These are phyloP conservation scores for Candida tetrigidarum DNA, from an alignment of 1,139 yeast species.

Conservation along the genomic window DNA sequence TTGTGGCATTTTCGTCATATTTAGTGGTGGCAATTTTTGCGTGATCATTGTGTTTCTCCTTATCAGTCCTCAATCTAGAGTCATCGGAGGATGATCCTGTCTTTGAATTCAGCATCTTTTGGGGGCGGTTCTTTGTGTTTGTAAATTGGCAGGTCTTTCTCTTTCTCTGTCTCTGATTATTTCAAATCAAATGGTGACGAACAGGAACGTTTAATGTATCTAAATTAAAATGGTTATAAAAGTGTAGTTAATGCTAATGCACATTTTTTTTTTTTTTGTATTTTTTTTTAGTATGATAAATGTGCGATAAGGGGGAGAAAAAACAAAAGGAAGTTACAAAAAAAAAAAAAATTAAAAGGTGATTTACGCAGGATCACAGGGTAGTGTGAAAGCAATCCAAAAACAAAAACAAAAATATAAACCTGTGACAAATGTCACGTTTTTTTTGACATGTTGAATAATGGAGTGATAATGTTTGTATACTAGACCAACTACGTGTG, in stretches of 20 bases:
- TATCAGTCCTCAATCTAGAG: neutral
- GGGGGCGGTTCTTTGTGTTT: neutral
- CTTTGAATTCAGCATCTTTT: neutral
- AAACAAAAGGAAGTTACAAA: neutral
- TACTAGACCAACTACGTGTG: too few relatives aligned
- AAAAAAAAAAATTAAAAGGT: too few relatives aligned
- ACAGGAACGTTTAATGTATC: slow-evolving; percentile 28
- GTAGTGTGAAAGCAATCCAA: neutral
- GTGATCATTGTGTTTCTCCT: neutral
- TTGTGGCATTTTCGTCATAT: neutral
- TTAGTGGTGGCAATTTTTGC: slow-evolving; percentile 5
- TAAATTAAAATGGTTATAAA: too few relatives aligned
- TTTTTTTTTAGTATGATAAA: slow-evolving; percentile 4
- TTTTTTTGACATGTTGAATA: neutral
- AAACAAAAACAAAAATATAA: neutral
- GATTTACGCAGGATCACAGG: neutral
- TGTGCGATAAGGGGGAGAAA: slow-evolving; percentile 3
- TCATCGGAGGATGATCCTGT: neutral
- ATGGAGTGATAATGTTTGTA: too few relatives aligned
- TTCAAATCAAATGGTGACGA: neutral
- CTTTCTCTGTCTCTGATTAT: neutral
- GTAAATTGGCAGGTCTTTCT: neutral
- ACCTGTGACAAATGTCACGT: slow-evolving; percentile 5
- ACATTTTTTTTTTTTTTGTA: too few relatives aligned
- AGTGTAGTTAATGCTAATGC: too few relatives aligned